Evolutionary conservation across 331 rosid genomes (phyloP).

Genomic region (Malus hybrid): DNA sequence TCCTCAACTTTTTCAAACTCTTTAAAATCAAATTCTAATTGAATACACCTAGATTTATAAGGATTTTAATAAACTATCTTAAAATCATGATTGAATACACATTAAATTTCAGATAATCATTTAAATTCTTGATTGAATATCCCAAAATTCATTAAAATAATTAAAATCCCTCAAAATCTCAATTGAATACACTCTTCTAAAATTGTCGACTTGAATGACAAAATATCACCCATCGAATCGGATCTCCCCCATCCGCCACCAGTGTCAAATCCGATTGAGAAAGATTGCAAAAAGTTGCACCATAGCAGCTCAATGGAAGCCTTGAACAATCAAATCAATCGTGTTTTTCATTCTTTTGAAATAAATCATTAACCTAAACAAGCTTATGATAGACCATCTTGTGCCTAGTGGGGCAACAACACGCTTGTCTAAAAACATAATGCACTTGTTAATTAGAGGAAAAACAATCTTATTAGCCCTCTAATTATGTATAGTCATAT

Average conservation of each 20-base stretch:
- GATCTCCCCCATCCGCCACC: conserved; percentile 8
- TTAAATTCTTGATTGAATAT: too few relatives aligned
- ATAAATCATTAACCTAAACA: conserved; percentile 19
- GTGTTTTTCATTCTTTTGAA: background rate
- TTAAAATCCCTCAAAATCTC: too few relatives aligned
- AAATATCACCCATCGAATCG: too few relatives aligned
- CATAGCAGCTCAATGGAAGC: conserved; percentile 20
- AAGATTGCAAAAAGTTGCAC: conserved; percentile 15
- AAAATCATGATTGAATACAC: too few relatives aligned
- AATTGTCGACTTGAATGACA: too few relatives aligned
- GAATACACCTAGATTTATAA: too few relatives aligned
- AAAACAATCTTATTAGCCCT: background rate
- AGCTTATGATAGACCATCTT: conserved; percentile 7
- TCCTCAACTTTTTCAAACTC: too few relatives aligned
- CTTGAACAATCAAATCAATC: conserved; percentile 32
- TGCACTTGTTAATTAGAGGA: background rate
- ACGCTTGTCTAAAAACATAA: conserved; percentile 11
- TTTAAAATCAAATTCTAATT: too few relatives aligned
- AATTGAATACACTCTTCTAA: too few relatives aligned
- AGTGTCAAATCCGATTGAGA: conserved; percentile 28
- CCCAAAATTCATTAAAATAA: too few relatives aligned
- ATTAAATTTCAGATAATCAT: too few relatives aligned
- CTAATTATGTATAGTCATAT: background rate
- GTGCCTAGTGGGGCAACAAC: conserved; percentile 23
- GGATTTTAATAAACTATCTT: too few relatives aligned